Conservation (phyloP, 2,329 filamentous ascomycete species). For the Sclerotinia glacialis region DNA sequence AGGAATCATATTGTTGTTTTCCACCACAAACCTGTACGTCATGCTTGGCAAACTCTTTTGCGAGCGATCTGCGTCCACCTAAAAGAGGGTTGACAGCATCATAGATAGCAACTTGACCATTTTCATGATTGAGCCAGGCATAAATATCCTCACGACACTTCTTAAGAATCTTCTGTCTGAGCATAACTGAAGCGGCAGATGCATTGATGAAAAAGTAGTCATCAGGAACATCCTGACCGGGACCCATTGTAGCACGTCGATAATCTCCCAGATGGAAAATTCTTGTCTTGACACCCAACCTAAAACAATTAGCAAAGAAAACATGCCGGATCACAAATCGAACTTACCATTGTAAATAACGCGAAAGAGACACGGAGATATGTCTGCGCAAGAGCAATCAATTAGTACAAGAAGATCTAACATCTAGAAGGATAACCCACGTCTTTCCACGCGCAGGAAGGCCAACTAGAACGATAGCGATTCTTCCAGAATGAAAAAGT, state of each 20-base stretch:
- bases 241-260: slow-evolving; percentile 82
- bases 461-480: slow-evolving; percentile 95
- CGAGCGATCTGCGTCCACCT: slow-evolving; percentile 75
- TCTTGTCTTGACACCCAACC: slow-evolving; percentile 95
- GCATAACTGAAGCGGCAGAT: slow-evolving; percentile 83
- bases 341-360: slow-evolving; percentile 84
- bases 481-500: slow-evolving; percentile 93
- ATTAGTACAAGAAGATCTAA: neutral
- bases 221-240: slow-evolving; percentile 80
- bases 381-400: slow-evolving; percentile 53
- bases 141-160: slow-evolving; percentile 98
- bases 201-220: slow-evolving; percentile 98
- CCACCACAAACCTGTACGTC: slow-evolving; percentile 69
- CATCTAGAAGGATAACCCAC: slow-evolving; percentile 46
- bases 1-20: slow-evolving; percentile 23
- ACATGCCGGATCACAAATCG: neutral
- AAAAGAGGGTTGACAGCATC: slow-evolving; percentile 94
- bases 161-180: slow-evolving; percentile 95
- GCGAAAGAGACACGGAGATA: slow-evolving; percentile 90
- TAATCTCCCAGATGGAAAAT: slow-evolving; percentile 98
- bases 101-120: slow-evolving; percentile 97
- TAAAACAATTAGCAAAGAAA: slow-evolving; percentile 37
- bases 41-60: slow-evolving; percentile 97
- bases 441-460: slow-evolving; percentile 95
- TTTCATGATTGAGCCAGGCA: slow-evolving; percentile 92